Base-by-base conservation (phyloP, 352 stramenopile species). In the Globisporangium echinulatum region DNA sequence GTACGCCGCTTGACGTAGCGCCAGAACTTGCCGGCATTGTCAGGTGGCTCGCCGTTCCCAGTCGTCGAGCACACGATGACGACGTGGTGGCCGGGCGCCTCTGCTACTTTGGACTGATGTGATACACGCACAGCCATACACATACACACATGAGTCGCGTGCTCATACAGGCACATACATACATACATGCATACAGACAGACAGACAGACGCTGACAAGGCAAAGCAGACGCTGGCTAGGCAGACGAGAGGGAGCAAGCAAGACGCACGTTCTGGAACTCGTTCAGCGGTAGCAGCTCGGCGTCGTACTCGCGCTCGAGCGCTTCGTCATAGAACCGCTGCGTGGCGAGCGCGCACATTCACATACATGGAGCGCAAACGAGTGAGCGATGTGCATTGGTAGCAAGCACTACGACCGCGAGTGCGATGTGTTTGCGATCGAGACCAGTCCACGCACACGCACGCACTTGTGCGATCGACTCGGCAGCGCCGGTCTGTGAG, bases 21-120 rank as follows among this genome's bases (percentile, higher is more conserved):
- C 72, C 96, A 94, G 67, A 98, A 98, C 52, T 92, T 88, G 64
- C 79, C 71, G 15, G 87, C 87, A 64, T 98, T 98, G 69, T 98
- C 90, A 1, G 96, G 96, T 10, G 93, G 77, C 66, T 99, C 96
- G 15, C 93, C 96, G 54, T 99, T 98, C 33, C 94, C 96, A 2
- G 96, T 98, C 19, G 94, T 99, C 36, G 91, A 98, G 58, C 82
- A 94, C 54, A 98, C 83, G 39, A 98, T 65, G 40, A 98, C 68
- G 51, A 94, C 66, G 49, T 81, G 73, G 39, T 83, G 71, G 6
- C 58, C 74, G 9, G 79, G 64, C 14, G 64, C 62, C n/a, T 64
- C 57, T 53, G 64, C 66, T 51, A 85, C 65, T 67, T 73, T 77
- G 57, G 63, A 73, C 73, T 87, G 44, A 33, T 33, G 25, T 3